Conservation (phyloP, 768 basidiomycete genomes). For the Auriscalpium microsporum region DNA sequence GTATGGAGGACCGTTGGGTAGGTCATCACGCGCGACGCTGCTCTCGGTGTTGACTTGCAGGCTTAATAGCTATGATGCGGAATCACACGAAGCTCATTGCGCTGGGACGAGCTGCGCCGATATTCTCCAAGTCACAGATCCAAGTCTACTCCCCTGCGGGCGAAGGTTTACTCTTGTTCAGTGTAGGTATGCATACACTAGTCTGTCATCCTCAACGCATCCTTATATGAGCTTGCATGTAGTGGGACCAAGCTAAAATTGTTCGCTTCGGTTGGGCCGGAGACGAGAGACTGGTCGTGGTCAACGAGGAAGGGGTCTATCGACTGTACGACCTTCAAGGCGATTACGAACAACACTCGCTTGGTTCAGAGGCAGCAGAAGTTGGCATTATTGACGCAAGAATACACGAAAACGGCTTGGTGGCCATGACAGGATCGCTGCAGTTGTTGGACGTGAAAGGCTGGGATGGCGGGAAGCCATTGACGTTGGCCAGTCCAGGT, state of each 20-base stretch:
- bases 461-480: constrained; percentile 73
- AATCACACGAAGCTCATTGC: constrained; percentile 76
- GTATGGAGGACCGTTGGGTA: constrained; percentile 87
- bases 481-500: constrained; percentile 71
- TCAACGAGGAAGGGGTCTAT: constrained; percentile 91
- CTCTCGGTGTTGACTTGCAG: not conserved
- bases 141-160: constrained; percentile 85
- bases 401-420: constrained; percentile 80
- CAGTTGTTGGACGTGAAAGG: constrained; percentile 80
- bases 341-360: constrained; percentile 77
- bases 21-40: constrained; percentile 10
- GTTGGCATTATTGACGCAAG: constrained; percentile 78
- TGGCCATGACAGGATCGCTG: constrained; percentile 72
- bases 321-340: constrained; percentile 82
- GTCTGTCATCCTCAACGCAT: too few relatives aligned
- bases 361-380: constrained; percentile 77
- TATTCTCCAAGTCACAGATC: constrained; percentile 71
- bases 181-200: constrained; percentile 44
- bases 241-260: constrained; percentile 91
- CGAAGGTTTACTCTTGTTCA: constrained; percentile 56
- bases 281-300: constrained; percentile 73
- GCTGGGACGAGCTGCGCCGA: constrained; percentile 47
- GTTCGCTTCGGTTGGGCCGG: constrained; percentile 76
- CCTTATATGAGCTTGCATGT: constrained; percentile 13
- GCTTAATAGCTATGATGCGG: constrained; percentile 67